Base-by-base conservation (phyloP, 2,329 filamentous ascomycete species). In the Xylaria digitata region DNA sequence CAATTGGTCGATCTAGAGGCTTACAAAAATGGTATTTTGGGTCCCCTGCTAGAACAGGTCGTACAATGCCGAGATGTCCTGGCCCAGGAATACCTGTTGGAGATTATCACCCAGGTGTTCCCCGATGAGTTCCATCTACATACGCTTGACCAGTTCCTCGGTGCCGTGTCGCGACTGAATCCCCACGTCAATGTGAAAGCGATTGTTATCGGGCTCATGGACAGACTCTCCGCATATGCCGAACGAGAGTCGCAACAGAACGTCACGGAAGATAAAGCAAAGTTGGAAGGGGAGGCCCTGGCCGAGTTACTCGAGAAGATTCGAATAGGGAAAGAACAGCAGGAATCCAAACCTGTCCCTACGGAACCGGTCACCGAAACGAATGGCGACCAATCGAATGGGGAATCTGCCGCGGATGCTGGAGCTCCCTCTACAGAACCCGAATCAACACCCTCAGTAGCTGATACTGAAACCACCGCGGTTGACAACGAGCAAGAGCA, bases 51-150 rank as follows among this genome's bases (percentile, higher is more conserved):
- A 71, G 96, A 99, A 79, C 96, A 99, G 81, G 95, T 99, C 63
- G 96, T 99, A 13, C 96, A 99, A 78, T 99, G 96, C 77, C 90
- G 96, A 68, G 96, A 99, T 83, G 94, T 99, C 15, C 83, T 99
- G 69, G 96, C 96, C 40, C 96, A 99, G 78, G 96, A 99, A 79
- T 99, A 99, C 81, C 87, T 99, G 13, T 84, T 99, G 56, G 96
- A 99, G 85, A 96, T 99, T 70, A 97, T 99, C 72, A 99, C 95
- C 5, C 96, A 99, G 80, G 96, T 98, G 59, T 99, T 99, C 83
- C 96, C 96, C 0, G 96, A 99, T 80, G 96, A 99, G 77, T 99
- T 95, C 78, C 96, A 99, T 80, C 88, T 99, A 23, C 94, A 99
- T 78, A 99, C 96, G 0, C 87, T 99, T 37, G 96, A 98, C 77